These are phyloP conservation scores for Cyberlindnera samutprakarnensis DNA, from an alignment of 805 yeast genomes.

Conservation along the genomic window DNA sequence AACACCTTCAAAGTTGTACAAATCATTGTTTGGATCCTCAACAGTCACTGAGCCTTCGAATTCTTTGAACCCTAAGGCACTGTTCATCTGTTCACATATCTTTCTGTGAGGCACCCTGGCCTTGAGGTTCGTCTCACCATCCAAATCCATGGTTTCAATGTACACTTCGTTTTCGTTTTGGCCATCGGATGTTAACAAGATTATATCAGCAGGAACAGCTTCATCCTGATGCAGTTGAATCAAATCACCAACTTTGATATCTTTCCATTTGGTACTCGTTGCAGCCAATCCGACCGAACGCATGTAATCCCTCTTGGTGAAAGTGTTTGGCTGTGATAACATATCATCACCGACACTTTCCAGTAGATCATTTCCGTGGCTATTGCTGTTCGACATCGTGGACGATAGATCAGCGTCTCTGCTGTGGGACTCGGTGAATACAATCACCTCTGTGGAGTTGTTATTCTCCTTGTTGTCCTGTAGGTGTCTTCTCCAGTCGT, in stretches of 20 bases:
- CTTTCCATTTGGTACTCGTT: slow-evolving; percentile 51
- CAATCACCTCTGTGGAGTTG: slow-evolving; percentile 36
- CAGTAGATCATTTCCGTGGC: background rate
- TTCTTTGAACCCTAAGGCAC: slow-evolving; percentile 42
- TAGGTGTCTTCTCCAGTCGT: slow-evolving; percentile 81
- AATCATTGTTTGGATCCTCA: slow-evolving; percentile 89
- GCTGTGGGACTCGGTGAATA: background rate
- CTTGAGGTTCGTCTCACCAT: slow-evolving; percentile 94
- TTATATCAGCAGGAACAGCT: slow-evolving; percentile 89
- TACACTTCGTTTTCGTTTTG: slow-evolving; percentile 52
- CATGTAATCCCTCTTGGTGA: slow-evolving; percentile 23
- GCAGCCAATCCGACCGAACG: slow-evolving; percentile 16
- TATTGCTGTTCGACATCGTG: background rate
- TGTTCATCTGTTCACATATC: slow-evolving; percentile 42
- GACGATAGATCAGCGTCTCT: background rate
- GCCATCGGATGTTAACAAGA: slow-evolving; percentile 61
- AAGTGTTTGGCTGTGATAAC: slow-evolving; percentile 17
- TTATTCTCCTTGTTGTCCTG: slow-evolving; percentile 83
- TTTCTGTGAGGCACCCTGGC: slow-evolving; percentile 61
- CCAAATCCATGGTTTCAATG: slow-evolving; percentile 94
- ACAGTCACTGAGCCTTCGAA: slow-evolving; percentile 49
- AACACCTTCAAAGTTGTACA: slow-evolving; percentile 87
- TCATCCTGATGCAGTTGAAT: slow-evolving; percentile 70
- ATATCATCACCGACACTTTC: slow-evolving; percentile 4
- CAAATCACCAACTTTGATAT: slow-evolving; percentile 83